Conservation (phyloP, 306 rosid genomes). For the Quercus wislizeni region DNA sequence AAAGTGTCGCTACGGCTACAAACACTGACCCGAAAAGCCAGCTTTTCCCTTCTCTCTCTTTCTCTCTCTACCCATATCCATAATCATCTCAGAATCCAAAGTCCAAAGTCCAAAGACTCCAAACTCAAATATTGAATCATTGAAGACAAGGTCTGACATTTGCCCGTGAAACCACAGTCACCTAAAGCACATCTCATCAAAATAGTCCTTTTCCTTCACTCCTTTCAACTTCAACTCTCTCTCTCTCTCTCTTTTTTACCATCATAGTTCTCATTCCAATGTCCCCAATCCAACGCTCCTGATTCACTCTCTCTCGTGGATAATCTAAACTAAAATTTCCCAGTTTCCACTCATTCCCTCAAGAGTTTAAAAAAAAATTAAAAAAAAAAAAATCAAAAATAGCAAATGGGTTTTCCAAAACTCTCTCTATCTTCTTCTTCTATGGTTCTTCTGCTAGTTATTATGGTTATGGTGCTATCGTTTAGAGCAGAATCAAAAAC, state of each 20-base stretch:
- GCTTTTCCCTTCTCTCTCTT: not conserved
- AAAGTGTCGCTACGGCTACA: constrained; percentile 15
- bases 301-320: constrained; percentile 14
- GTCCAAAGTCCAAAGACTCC: not conserved
- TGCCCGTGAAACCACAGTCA: constrained; percentile 45
- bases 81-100: too few species aligned
- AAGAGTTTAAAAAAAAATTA: too few species aligned
- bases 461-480: not conserved
- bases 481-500: constrained; percentile 48
- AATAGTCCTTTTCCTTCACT: not conserved
- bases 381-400: not conserved
- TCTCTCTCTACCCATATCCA: not conserved
- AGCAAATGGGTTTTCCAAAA: constrained; percentile 32
- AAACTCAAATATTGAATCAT: not conserved
- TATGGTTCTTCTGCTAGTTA: constrained; percentile 8
- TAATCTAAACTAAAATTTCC: not conserved
- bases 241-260: not conserved
- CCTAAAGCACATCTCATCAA: not conserved
- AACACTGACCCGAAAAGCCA: not conserved
- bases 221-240: too few species aligned
- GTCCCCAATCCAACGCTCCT: constrained; percentile 26
- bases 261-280: not conserved
- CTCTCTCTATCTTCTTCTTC: not conserved
- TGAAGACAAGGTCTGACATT: constrained; percentile 17
- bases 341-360: not conserved